A percentile compares a stretch with the other conserved stretches of the same genome.
These are phyloP conservation scores for Xenosphaeropsis pyriputrescens DNA, from an alignment of 2,329 filamentous ascomycete genomes.

Conservation along the genomic window DNA sequence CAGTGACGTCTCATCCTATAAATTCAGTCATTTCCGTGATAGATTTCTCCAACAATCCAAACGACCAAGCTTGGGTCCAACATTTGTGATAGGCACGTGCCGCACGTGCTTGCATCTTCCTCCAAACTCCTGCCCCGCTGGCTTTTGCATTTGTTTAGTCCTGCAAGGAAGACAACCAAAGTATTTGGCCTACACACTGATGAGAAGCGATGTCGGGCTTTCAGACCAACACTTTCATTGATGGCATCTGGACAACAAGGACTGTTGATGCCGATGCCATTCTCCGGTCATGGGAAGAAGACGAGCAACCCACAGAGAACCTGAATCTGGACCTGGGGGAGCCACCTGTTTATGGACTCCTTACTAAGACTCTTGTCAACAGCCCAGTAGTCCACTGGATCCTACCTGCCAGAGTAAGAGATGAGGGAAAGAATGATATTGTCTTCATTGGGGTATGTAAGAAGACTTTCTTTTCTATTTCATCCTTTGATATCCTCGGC, in stretches of 20 bases:
- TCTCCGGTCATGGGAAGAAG: constrained; percentile 20
- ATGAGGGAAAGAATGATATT: constrained; percentile 59
- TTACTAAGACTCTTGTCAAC: constrained; percentile 64
- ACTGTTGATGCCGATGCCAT: constrained; percentile 25
- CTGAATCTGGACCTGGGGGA: constrained; percentile 14
- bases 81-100: too few species aligned
- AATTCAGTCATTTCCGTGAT: too few species aligned
- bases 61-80: too few species aligned
- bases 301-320: constrained; percentile 17
- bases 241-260: constrained; percentile 20
- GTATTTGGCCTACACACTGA: background rate
- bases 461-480: constrained; percentile 2
- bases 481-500: too few species aligned
- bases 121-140: background rate
- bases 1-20: too few species aligned
- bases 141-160: background rate
- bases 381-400: constrained; percentile 67
- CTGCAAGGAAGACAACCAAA: too few species aligned
- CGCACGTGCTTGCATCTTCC: too few species aligned
- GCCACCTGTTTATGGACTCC: constrained; percentile 48
- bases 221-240: constrained; percentile 14
- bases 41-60: too few species aligned
- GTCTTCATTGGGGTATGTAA: constrained; percentile 67
- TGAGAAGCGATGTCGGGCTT: constrained; percentile 12
- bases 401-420: constrained; percentile 64